phyloP scores from a whole-genome alignment of 257 asterid genomes.

The Fraxinus anomala region DNA sequence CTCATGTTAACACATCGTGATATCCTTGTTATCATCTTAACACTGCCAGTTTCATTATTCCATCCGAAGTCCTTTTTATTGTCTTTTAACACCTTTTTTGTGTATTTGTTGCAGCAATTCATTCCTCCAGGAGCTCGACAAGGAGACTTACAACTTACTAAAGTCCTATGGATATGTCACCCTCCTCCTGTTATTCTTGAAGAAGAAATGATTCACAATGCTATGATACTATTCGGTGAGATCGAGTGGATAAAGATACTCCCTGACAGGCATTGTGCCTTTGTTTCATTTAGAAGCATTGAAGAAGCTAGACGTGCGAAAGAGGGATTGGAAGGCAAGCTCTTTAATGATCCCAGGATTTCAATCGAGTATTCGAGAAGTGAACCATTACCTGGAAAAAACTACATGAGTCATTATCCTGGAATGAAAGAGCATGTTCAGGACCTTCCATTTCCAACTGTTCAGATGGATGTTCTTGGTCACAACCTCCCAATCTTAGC shows the following conservation, averaged over 20 bases:
- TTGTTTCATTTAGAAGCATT: slow-evolving; percentile 90
- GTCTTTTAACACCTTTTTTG: slow-evolving; percentile 8
- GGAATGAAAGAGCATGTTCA: slow-evolving; percentile 51
- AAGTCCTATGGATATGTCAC: slow-evolving; percentile 70
- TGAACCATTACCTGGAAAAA: slow-evolving; percentile 51
- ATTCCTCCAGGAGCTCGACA: slow-evolving; percentile 47
- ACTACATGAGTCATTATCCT: slow-evolving; percentile 44
- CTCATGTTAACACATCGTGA: slow-evolving; percentile 11
- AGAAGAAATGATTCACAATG: slow-evolving; percentile 94
- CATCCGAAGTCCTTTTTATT: not conserved
- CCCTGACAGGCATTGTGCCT: slow-evolving; percentile 67
- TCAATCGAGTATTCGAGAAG: slow-evolving; percentile 66
- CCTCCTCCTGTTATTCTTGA: slow-evolving; percentile 81
- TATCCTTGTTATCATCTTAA: not conserved
- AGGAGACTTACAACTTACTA: slow-evolving; percentile 63
- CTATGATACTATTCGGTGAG: slow-evolving; percentile 93
- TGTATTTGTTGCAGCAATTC: slow-evolving; percentile 56
- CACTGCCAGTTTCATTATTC: slow-evolving; percentile 14
- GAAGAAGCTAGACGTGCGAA: slow-evolving; percentile 96
- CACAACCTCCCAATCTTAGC: slow-evolving; percentile 55
- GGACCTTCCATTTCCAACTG: slow-evolving; percentile 60
- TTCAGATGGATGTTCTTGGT: slow-evolving; percentile 66
- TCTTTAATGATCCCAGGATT: slow-evolving; percentile 83
- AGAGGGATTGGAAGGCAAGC: slow-evolving; percentile 93
- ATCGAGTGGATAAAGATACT: slow-evolving; percentile 82